Percentiles rank a stretch among this genome's conserved stretches.
These are phyloP conservation scores for Cladosporium phlei DNA, from an alignment of 2,329 filamentous ascomycete genomes.

Conservation along the genomic window DNA sequence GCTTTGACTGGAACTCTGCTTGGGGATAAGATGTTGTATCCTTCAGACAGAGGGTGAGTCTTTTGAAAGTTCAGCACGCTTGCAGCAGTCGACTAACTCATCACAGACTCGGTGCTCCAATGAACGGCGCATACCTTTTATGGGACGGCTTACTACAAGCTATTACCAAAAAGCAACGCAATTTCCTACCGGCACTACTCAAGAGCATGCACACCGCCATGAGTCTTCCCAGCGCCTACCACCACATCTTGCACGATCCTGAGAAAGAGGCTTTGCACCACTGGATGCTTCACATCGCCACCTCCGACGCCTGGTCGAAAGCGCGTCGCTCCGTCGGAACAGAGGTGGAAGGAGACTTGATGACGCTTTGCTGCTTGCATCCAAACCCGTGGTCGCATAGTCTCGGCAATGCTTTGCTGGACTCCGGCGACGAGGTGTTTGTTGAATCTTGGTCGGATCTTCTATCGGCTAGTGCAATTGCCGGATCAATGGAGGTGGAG, in stretches of 20 bases:
- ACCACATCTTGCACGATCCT: constrained; percentile 21
- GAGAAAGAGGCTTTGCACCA: constrained; percentile 41
- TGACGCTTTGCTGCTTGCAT: constrained; percentile 34
- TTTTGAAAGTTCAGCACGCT: background rate
- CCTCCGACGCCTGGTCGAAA: constrained; percentile 9
- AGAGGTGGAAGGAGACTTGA: constrained; percentile 15
- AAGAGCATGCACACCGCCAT: constrained; percentile 37
- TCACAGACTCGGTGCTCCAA: constrained; percentile 29
- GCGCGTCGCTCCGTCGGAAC: background rate
- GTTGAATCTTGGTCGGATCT: constrained; percentile 29
- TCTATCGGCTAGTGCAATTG: constrained; percentile 30
- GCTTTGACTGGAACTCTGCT: constrained; percentile 30
- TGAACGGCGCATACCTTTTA: constrained; percentile 42
- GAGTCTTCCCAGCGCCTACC: constrained; percentile 21
- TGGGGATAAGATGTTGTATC: constrained; percentile 34
- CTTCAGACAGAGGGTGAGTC: constrained; percentile 31
- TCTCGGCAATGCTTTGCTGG: constrained; percentile 33
- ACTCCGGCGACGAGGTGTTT: constrained; percentile 21
- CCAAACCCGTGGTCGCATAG: constrained; percentile 36
- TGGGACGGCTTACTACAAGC: constrained; percentile 39
- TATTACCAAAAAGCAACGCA: constrained; percentile 32
- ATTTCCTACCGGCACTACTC: constrained; percentile 37
- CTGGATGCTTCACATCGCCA: constrained; percentile 48
- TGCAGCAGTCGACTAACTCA: background rate
- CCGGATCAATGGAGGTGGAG: constrained; percentile 1